A percentile compares a stretch with the other conserved stretches of the same genome.
These are phyloP conservation scores for Pleurotus ostreatus DNA, from an alignment of 768 basidiomycete species.

Conservation along the genomic window DNA sequence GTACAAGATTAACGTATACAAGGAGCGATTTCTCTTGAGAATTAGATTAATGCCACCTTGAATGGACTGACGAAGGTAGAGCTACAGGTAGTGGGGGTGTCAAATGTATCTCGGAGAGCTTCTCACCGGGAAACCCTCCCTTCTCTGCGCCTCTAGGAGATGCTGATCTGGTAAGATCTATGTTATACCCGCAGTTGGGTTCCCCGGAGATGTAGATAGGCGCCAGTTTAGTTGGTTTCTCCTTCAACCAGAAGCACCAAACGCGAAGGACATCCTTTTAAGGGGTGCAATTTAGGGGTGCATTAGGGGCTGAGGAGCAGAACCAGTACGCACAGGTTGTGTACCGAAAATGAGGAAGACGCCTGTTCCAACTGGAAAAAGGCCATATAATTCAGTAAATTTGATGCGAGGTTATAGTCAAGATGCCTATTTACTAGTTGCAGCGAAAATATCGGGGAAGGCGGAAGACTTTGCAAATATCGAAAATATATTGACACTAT, in stretches of 20 bases:
- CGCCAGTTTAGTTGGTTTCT: not conserved
- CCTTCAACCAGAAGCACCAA: constrained; percentile 28
- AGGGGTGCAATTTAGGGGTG: not conserved
- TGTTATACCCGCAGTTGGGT: not conserved
- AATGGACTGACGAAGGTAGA: not conserved
- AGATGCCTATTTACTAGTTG: constrained; percentile 21
- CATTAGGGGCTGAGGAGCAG: not conserved
- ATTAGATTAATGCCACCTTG: too few species aligned
- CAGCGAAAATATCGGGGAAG: constrained; percentile 28
- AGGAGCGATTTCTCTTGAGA: too few species aligned
- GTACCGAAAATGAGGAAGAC: constrained; percentile 34
- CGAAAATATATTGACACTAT: constrained; percentile 25
- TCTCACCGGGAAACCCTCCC: not conserved
- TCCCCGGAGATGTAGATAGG: constrained; percentile 3
- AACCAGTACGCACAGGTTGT: constrained; percentile 22
- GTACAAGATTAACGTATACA: too few species aligned
- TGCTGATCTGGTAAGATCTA: constrained; percentile 2
- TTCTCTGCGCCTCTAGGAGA: not conserved
- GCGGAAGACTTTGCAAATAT: constrained; percentile 18
- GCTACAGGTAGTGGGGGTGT: constrained; percentile 2
- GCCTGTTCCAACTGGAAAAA: constrained; percentile 25
- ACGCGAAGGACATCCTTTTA: constrained; percentile 27
- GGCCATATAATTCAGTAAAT: not conserved
- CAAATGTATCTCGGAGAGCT: not conserved
- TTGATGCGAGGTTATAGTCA: not conserved